Conservation (phyloP, 176 grass and related monocot species). For the Cocos nucifera region DNA sequence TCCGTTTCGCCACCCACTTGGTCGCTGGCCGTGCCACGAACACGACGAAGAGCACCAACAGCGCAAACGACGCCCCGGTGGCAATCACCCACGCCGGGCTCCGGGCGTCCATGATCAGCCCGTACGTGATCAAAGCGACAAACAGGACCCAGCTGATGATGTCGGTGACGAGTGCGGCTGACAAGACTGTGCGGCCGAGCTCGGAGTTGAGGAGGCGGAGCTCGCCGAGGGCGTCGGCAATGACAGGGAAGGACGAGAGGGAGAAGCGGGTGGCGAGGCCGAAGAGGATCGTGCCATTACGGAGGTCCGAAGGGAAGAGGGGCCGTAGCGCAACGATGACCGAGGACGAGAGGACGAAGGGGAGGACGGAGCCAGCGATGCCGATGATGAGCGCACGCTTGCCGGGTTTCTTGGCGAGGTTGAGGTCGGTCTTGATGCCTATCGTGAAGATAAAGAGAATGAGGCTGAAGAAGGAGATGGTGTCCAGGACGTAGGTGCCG, state of each 20-base stretch:
- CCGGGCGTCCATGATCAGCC: conserved; percentile 17
- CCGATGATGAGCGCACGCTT: conserved; percentile 43
- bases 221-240: conserved; percentile 52
- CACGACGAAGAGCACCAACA: conserved; percentile 28
- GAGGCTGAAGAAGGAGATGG: conserved; percentile 43
- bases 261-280: conserved; percentile 47
- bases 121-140: conserved; percentile 6
- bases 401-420: conserved; percentile 36
- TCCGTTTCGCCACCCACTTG: conserved; percentile 30
- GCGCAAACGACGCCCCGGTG: conserved; percentile 28
- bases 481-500: conserved; percentile 47
- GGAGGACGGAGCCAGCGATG: conserved; percentile 35
- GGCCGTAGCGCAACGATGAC: conserved; percentile 25
- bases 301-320: conserved; percentile 32
- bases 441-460: conserved; percentile 70
- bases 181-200: conserved; percentile 68
- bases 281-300: conserved; percentile 23
- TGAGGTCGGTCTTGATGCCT: conserved; percentile 64
- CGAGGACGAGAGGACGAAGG: conserved; percentile 27
- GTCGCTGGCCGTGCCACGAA: conserved; percentile 33
- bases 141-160: conserved; percentile 43
- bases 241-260: conserved; percentile 58
- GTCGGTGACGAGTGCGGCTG: conserved; percentile 63
- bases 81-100: conserved; percentile 10
- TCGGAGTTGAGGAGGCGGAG: conserved; percentile 80